Evolutionary conservation across 306 rosid species (phyloP).

Genomic region (Herpetospermum pedunculosum): DNA sequence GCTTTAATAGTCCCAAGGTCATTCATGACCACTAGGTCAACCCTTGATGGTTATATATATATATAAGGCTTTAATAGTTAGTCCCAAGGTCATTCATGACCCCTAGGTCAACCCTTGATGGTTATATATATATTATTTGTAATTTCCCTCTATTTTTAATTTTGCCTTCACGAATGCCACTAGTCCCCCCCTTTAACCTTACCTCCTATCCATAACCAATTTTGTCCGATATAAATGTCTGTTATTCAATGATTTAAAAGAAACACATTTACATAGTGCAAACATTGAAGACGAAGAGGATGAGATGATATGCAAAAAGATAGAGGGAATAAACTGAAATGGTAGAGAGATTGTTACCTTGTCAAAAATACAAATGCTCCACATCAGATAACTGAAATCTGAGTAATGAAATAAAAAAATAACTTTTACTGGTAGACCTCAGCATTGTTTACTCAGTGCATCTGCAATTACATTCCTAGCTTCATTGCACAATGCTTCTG

Average conservation of each 20-base stretch:
- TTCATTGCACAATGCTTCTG: slow-evolving; percentile 46
- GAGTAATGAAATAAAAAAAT: slow-evolving; percentile 15
- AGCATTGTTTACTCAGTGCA: slow-evolving; percentile 32
- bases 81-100: too few relatives aligned
- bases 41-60: too few relatives aligned
- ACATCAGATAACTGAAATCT: slow-evolving; percentile 1
- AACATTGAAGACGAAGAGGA: neutral
- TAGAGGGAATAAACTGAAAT: neutral
- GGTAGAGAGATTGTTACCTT: neutral
- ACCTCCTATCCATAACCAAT: neutral
- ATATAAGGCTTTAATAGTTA: too few relatives aligned
- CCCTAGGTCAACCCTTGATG: too few relatives aligned
- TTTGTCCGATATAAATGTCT: neutral
- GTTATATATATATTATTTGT: too few relatives aligned
- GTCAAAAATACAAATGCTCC: neutral
- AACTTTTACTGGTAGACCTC: slow-evolving; percentile 14
- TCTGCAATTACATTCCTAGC: slow-evolving; percentile 55
- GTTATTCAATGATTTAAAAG: neutral
- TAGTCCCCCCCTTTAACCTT: neutral
- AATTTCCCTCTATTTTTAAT: neutral
- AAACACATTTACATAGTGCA: neutral
- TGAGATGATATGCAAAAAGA: neutral
- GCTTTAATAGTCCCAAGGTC: too few relatives aligned
- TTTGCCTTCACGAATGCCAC: neutral
- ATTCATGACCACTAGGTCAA: too few relatives aligned